Percentiles rank a stretch among this genome's conserved stretches.
These are phyloP conservation scores for Metrosideros polymorpha DNA, from an alignment of 441 rosid genomes.

Conservation along the genomic window DNA sequence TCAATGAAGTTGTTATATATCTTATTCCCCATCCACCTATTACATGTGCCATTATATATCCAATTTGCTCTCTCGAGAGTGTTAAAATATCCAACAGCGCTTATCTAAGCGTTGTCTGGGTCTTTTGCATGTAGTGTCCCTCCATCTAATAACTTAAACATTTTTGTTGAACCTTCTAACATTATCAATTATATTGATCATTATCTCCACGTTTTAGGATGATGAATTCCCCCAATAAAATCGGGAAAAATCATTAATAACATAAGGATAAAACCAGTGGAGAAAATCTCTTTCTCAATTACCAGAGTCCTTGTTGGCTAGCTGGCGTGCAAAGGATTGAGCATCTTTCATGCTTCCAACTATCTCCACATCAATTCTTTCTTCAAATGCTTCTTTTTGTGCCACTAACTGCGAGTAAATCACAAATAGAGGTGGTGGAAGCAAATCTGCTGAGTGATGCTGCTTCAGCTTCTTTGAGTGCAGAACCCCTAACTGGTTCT, in stretches of 20 bases:
- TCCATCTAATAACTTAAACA: neutral
- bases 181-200: neutral
- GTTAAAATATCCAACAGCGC: neutral
- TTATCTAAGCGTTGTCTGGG: neutral
- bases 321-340: constrained; percentile 57
- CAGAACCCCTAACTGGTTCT: constrained; percentile 63
- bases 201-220: neutral
- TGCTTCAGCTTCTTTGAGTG: constrained; percentile 76
- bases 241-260: neutral
- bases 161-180: neutral
- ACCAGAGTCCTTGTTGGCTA: constrained; percentile 72
- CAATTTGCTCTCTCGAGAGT: neutral
- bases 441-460: constrained; percentile 72
- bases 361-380: constrained; percentile 58
- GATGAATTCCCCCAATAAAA: neutral
- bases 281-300: neutral
- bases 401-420: constrained; percentile 72
- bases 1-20: neutral
- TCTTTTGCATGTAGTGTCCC: neutral
- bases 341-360: constrained; percentile 78
- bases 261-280: neutral
- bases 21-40: neutral
- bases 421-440: constrained; percentile 84
- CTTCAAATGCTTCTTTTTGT: constrained; percentile 86
- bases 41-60: neutral